Percentiles rank a stretch among this genome's conserved stretches.
Conservation (phyloP, 1,284 basidiomycete species). For the Malassezia globosa region DNA sequence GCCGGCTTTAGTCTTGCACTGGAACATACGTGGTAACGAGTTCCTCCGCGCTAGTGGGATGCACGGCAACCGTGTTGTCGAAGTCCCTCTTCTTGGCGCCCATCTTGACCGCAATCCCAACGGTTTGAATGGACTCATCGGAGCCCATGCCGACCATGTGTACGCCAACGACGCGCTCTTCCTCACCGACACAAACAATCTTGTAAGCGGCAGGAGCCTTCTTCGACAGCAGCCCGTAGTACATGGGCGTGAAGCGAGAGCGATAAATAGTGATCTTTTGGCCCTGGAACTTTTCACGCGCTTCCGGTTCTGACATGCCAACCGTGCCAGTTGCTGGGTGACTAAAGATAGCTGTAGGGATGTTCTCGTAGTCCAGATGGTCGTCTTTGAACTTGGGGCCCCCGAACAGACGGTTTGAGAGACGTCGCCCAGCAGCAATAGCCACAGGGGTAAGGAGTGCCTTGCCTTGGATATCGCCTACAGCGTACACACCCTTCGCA, state of each 20-base stretch:
- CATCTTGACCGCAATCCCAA: slow-evolving; percentile 91
- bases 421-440: slow-evolving; percentile 80
- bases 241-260: slow-evolving; percentile 49
- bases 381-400: slow-evolving; percentile 70
- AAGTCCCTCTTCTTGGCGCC: slow-evolving; percentile 50
- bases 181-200: slow-evolving; percentile 69
- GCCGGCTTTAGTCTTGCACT: slow-evolving; percentile 10
- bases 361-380: slow-evolving; percentile 77
- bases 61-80: slow-evolving; percentile 45
- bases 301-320: slow-evolving; percentile 66
- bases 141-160: slow-evolving; percentile 74
- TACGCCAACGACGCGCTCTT: slow-evolving; percentile 86
- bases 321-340: slow-evolving; percentile 35
- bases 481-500: slow-evolving; percentile 63
- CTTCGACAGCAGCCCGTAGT: slow-evolving; percentile 44
- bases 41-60: slow-evolving; percentile 43
- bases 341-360: slow-evolving; percentile 54
- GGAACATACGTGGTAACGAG: slow-evolving; percentile 23
- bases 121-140: slow-evolving; percentile 88
- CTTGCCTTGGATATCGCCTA: slow-evolving; percentile 88
- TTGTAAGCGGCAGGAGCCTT: slow-evolving; percentile 73
- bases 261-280: slow-evolving; percentile 78
- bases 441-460: slow-evolving; percentile 92
- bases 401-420: slow-evolving; percentile 83
- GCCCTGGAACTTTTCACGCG: slow-evolving; percentile 71